Evolutionary conservation across 352 stramenopile genomes (phyloP).

Genomic region (Pythium utonaiense): DNA sequence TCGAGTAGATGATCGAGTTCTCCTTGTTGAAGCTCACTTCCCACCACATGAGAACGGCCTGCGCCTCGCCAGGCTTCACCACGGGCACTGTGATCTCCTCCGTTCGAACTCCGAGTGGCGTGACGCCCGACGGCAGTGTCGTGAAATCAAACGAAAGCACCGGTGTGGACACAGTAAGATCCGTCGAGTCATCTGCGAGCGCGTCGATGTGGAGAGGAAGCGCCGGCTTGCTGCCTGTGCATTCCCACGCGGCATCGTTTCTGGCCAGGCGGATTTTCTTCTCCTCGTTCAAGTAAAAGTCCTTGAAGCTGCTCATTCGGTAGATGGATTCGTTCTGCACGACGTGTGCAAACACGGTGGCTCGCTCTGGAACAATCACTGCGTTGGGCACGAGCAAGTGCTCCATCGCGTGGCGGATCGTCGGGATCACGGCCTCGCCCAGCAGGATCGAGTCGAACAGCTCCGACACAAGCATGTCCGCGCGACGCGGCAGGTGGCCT

Average conservation of each 20-base stretch:
- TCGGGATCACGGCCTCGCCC: constrained; percentile 85
- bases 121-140: constrained; percentile 23
- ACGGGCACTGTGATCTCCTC: constrained; percentile 41
- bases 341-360: constrained; percentile 68
- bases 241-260: constrained; percentile 53
- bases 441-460: constrained; percentile 91
- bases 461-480: constrained; percentile 92
- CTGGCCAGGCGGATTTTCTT: constrained; percentile 39
- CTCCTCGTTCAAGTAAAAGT: constrained; percentile 26
- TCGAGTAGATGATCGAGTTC: constrained; percentile 61
- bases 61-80: constrained; percentile 30
- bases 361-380: constrained; percentile 63
- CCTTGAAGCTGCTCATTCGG: constrained; percentile 61
- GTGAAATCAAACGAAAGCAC: constrained; percentile 75
- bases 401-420: constrained; percentile 70
- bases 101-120: constrained; percentile 17
- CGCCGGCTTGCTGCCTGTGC: constrained; percentile 56
- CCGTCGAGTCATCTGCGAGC: constrained; percentile 31
- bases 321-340: constrained; percentile 61
- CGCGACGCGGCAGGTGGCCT: constrained; percentile 52
- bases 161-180: constrained; percentile 36
- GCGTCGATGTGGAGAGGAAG: constrained; percentile 63
- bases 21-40: constrained; percentile 57
- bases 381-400: constrained; percentile 56
- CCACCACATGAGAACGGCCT: constrained; percentile 85